A percentile compares a stretch with the other conserved stretches of the same genome.
Conservation (phyloP, 257 asterid species). For the Linderniella brevidens region DNA sequence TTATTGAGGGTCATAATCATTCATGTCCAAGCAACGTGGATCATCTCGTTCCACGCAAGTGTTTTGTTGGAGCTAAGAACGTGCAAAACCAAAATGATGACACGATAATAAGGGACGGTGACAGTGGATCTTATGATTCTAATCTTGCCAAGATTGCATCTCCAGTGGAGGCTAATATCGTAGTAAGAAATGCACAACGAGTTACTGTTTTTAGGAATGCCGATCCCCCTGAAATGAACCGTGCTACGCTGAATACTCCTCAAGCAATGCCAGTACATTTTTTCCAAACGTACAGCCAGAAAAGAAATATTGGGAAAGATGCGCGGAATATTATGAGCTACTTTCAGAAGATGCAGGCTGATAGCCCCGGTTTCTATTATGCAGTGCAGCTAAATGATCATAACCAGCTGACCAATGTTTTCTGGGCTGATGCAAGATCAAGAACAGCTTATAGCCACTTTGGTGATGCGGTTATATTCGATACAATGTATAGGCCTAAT, state of each 20-base stretch:
- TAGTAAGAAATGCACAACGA: conserved; percentile 14
- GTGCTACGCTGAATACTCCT: conserved; percentile 16
- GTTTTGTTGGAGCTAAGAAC: conserved; percentile 39
- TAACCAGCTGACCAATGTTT: conserved; percentile 70
- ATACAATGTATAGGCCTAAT: conserved; percentile 46
- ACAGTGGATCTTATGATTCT: conserved; percentile 27
- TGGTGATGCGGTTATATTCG: conserved; percentile 71
- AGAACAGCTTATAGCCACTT: conserved; percentile 72
- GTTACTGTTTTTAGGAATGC: conserved; percentile 18
- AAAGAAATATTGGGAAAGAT: conserved; percentile 57
- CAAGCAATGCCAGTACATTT: conserved; percentile 21
- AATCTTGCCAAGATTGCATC: conserved; percentile 17
- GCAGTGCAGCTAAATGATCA: conserved; percentile 90
- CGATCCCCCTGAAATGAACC: conserved; percentile 23
- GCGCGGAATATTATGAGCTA: conserved; percentile 83
- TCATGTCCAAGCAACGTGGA: conserved; percentile 45
- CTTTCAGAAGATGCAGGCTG: conserved; percentile 88
- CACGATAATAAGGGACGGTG: conserved; percentile 32
- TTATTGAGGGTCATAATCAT: conserved; percentile 72
- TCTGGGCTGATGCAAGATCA: conserved; percentile 92
- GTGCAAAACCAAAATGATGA: conserved; percentile 25
- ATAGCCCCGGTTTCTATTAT: conserved; percentile 83
- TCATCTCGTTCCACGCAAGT: conserved; percentile 36
- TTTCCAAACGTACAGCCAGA: conserved; percentile 31
- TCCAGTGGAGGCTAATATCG: conserved; percentile 12